Base-by-base conservation (phyloP, 495 filamentous ascomycete species). In the Elaphomyces granulatus region DNA sequence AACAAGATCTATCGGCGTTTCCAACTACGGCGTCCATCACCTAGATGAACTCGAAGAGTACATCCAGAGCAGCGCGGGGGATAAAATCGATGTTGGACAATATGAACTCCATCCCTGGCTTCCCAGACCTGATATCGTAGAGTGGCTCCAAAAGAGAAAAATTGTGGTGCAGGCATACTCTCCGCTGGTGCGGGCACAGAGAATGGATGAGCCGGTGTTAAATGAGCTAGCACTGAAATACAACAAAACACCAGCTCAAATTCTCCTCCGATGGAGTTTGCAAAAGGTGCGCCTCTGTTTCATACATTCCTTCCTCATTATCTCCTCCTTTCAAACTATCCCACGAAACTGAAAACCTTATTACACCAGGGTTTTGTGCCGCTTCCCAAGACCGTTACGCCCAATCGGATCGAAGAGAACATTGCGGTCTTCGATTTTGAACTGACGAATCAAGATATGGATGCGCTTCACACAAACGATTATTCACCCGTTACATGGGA, bases 51-150 rank as follows among this genome's bases (percentile, higher is more conserved):
- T 95, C 34, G 81, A 92, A 50, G 63, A 54, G 45, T 80, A 84
- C 54, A 87, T 87, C 46, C 70, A 72, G 43, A 67, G 78, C 53
- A 68, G 71, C 45, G 81, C 80, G 6, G 84, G 80, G 8, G 83
- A 83, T 2, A 61, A 84, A 15, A 68, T 95, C 49, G 77, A 74
- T 37, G 82, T 94, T 6, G 83, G 82, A 8, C 87, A 94, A 56
- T 83, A 83, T 51, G 87, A 95, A 60, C 63, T 95, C 14, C 88
- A 96, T 52, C 87, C 87, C 0, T 94, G 84, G 83, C 74, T 80
- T n/a, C 65, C 75, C 2, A 67, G 87, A 8, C 64, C 66, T 4
- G 82, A 90, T 47, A 80, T 96, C 20, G 75, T 77, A 8, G 66
- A 75, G 36, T 94, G 87, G 81, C 78, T 80, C 47, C 50, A 67